Evolutionary conservation across 495 filamentous ascomycete genomes (phyloP).

Genomic region (Pyrenula massariospora): DNA sequence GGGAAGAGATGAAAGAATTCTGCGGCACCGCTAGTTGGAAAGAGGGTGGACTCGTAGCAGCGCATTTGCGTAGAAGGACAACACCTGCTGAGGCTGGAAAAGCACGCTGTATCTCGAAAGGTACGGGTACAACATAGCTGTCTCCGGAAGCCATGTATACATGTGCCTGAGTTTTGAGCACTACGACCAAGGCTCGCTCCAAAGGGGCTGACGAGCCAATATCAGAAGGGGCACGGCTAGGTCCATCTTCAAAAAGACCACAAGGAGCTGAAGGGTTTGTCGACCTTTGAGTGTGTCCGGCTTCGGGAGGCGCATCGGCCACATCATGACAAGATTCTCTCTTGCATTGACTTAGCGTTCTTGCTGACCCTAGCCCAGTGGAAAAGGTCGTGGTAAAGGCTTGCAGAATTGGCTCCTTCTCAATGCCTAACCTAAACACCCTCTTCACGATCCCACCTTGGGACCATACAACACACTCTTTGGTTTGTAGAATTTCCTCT

Average conservation of each 20-base stretch:
- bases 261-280: neutral
- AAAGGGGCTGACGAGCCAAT: slow-evolving; percentile 15
- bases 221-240: neutral
- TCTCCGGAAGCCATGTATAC: slow-evolving; percentile 83
- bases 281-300: neutral
- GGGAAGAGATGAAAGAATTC: slow-evolving; percentile 68
- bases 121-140: slow-evolving; percentile 83
- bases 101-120: slow-evolving; percentile 84
- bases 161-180: slow-evolving; percentile 87
- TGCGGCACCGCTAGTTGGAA: slow-evolving; percentile 42
- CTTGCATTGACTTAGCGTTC: neutral
- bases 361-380: neutral
- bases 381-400: slow-evolving; percentile 53
- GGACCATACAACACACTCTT: slow-evolving; percentile 82
- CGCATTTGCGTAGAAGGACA: slow-evolving; percentile 64
- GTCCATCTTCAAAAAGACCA: neutral
- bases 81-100: slow-evolving; percentile 73
- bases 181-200: slow-evolving; percentile 69
- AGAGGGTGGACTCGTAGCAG: slow-evolving; percentile 16
- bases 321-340: neutral
- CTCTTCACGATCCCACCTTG: slow-evolving; percentile 75
- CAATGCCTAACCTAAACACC: slow-evolving; percentile 74
- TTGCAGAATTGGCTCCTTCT: slow-evolving; percentile 73
- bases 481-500: slow-evolving; percentile 81
- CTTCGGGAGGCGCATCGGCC: neutral